Evolutionary conservation across 1,284 basidiomycete genomes (phyloP).

Genomic region (Ceratobasidium sp.): DNA sequence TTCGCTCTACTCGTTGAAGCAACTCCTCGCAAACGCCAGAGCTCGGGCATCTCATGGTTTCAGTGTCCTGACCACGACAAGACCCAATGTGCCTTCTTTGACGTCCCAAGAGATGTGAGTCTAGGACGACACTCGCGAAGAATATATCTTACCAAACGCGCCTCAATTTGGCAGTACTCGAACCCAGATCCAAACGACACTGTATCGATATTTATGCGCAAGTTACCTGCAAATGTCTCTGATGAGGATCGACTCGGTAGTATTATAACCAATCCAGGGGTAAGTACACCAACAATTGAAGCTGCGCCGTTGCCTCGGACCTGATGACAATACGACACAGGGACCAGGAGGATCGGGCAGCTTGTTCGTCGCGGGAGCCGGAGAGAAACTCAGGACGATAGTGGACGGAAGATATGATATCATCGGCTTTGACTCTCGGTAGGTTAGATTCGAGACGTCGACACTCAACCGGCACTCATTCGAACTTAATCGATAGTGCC

Average conservation of each 20-base stretch:
- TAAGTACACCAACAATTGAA: background rate
- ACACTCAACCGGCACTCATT: background rate
- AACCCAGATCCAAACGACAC: conserved; percentile 5
- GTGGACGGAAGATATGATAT: conserved; percentile 50
- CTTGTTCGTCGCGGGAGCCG: conserved; percentile 12
- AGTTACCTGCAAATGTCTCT: background rate
- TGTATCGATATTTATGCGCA: conserved; percentile 36
- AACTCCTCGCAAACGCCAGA: background rate
- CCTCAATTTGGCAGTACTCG: background rate
- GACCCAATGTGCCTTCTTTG: conserved; percentile 30
- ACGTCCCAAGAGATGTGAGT: conserved; percentile 31
- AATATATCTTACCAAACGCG: background rate
- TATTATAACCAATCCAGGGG: conserved; percentile 23
- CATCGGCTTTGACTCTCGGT: conserved; percentile 43
- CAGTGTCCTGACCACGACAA: conserved; percentile 19
- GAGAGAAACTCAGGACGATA: conserved; percentile 44
- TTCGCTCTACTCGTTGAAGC: background rate
- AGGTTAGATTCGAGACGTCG: conserved; percentile 32
- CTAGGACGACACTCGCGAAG: background rate
- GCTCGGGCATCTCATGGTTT: conserved; percentile 20
- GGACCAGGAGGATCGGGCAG: conserved; percentile 51
- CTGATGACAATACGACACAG: background rate
- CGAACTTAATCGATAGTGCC: background rate
- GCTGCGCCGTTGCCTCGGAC: no score
- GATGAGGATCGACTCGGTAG: conserved; percentile 14